Conservation (phyloP, 257 asterid species). For the Solanum chilense region DNA sequence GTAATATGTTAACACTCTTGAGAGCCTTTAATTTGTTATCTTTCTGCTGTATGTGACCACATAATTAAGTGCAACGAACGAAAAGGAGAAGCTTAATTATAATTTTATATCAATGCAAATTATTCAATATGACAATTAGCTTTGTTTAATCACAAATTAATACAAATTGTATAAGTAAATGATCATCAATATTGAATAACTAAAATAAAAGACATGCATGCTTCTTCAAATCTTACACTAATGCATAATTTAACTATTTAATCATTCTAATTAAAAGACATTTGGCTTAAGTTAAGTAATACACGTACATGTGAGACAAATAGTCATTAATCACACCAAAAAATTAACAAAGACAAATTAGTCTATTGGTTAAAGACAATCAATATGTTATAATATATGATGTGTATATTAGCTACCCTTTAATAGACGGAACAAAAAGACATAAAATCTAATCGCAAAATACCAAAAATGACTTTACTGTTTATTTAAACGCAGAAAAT, state of each 20-base stretch:
- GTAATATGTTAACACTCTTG: constrained; percentile 14
- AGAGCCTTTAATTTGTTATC: constrained; percentile 18
- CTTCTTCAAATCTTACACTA: not conserved
- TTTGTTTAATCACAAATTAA: constrained; percentile 14
- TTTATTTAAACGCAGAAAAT: constrained; percentile 4
- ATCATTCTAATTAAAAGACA: not conserved
- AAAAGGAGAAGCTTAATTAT: constrained; percentile 1
- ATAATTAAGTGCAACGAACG: constrained; percentile 3
- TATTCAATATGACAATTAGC: not conserved
- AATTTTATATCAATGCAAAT: not conserved
- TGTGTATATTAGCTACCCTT: constrained; percentile 11
- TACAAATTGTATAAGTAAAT: not conserved
- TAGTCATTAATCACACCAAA: constrained; percentile 8
- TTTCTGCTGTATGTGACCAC: constrained; percentile 19
- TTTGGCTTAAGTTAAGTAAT: not conserved
- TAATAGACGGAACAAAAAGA: constrained; percentile 18
- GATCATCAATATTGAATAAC: not conserved
- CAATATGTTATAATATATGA: constrained; percentile 4
- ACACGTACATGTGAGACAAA: constrained; percentile 10
- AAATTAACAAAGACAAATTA: not conserved
- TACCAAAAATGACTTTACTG: constrained; percentile 12
- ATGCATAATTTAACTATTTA: not conserved
- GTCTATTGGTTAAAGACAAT: constrained; percentile 4
- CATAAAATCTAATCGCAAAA: constrained; percentile 22
- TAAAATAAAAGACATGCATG: not conserved